Conservation (phyloP, 768 basidiomycete species). For the Suillus clintonianus region DNA sequence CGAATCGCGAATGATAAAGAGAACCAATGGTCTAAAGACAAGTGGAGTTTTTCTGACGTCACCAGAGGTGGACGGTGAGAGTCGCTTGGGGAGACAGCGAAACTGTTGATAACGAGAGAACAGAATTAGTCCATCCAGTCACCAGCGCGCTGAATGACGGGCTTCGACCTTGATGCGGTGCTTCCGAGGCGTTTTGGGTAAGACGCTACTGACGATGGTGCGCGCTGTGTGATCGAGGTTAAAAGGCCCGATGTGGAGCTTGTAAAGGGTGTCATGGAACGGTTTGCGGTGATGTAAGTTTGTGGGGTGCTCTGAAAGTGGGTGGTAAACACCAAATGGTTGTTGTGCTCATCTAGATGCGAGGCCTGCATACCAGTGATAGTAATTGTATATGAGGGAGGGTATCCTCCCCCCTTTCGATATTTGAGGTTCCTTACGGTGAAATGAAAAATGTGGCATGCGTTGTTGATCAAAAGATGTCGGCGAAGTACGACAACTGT, state of each 20-base stretch:
- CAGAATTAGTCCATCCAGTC: no score
- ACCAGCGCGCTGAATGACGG: constrained; percentile 64
- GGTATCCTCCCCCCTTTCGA: neutral
- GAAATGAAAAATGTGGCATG: no score
- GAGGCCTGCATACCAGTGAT: neutral
- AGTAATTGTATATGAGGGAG: neutral
- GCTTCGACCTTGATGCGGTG: constrained; percentile 83
- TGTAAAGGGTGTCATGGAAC: constrained; percentile 71
- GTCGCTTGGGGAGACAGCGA: no score
- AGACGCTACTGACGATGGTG: constrained; percentile 74
- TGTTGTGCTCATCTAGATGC: neutral
- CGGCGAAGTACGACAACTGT: no score
- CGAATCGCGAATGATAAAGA: no score
- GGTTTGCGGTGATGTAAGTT: constrained; percentile 11
- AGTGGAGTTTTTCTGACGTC: no score
- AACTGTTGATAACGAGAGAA: no score
- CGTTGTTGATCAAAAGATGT: no score
- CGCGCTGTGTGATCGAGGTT: constrained; percentile 79
- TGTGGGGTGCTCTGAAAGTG: neutral
- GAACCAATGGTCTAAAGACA: no score
- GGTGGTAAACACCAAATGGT: neutral
- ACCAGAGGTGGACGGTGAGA: no score
- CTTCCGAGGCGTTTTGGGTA: constrained; percentile 87
- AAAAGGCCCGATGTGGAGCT: constrained; percentile 67
- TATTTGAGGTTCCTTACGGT: no score